Evolutionary conservation across 192 early-diverging fungal genomes (phyloP).

Genomic region (Coemansia sp.): DNA sequence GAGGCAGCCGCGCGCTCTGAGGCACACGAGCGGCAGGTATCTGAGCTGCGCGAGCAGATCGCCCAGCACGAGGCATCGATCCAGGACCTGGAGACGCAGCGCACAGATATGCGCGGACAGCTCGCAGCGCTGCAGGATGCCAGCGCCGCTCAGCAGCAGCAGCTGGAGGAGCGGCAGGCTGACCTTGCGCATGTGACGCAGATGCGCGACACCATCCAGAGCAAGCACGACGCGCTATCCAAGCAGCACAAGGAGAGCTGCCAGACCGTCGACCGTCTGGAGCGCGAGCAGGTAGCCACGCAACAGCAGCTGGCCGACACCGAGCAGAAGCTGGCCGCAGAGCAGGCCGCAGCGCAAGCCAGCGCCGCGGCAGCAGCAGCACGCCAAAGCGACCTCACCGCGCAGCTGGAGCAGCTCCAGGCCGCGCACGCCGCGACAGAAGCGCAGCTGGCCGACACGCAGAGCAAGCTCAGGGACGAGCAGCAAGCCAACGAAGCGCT

Average conservation of each 20-base stretch:
- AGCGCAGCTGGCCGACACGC: slow-evolving; percentile 1
- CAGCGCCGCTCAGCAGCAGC: slow-evolving; percentile 7
- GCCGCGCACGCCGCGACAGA: slow-evolving; percentile 3
- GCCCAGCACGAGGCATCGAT: slow-evolving; percentile 3
- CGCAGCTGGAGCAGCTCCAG: slow-evolving; percentile 5
- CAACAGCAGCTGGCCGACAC: slow-evolving; percentile 6
- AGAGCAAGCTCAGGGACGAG: slow-evolving; percentile 7
- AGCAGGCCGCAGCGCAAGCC: slow-evolving; percentile 13
- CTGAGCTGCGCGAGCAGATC: slow-evolving; percentile 3
- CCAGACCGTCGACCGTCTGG: slow-evolving; percentile 10
- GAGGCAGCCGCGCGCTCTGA: slow-evolving; percentile 1
- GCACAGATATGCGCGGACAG: slow-evolving; percentile 6
- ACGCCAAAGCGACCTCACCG: slow-evolving; percentile 11
- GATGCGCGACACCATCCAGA: slow-evolving; percentile 35
- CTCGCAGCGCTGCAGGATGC: not conserved
- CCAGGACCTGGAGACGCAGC: slow-evolving; percentile 1
- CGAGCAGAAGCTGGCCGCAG: slow-evolving; percentile 3
- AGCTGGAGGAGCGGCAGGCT: slow-evolving; percentile 23
- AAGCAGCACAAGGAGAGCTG: slow-evolving; percentile 19
- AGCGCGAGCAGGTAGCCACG: not conserved
- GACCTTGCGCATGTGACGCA: slow-evolving; percentile 24
- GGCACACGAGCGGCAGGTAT: slow-evolving; percentile 2
- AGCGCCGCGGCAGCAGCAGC: slow-evolving; percentile 1
- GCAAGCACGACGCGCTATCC: slow-evolving; percentile 28
- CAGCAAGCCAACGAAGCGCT: slow-evolving; percentile 6